Evolutionary conservation across 495 filamentous ascomycete species (phyloP).

Genomic region (Trichocladium antarcticum): DNA sequence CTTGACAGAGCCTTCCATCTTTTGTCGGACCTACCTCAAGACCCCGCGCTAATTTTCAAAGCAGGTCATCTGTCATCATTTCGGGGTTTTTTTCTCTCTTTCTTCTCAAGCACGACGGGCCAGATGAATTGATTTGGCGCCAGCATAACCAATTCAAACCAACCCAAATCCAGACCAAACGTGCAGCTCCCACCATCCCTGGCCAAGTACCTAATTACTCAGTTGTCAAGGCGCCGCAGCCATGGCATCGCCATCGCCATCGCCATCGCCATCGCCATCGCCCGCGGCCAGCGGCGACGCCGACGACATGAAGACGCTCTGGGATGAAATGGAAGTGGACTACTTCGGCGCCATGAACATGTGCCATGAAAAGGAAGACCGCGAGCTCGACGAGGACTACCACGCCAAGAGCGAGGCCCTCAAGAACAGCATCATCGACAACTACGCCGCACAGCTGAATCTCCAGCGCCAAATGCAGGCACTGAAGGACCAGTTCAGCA

Average conservation of each 20-base stretch:
- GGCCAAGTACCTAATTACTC: no score
- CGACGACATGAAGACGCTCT: not conserved
- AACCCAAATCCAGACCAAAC: no score
- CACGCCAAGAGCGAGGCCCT: not conserved
- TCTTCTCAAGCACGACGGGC: no score
- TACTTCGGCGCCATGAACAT: slow-evolving; percentile 15
- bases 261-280: not conserved
- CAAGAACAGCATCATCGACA: not conserved
- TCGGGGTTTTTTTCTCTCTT: no score
- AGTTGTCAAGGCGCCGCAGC: no score
- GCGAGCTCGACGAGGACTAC: not conserved
- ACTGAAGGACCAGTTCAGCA: not conserved
- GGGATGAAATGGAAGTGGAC: slow-evolving; percentile 23
- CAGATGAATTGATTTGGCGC: no score
- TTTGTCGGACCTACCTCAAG: no score
- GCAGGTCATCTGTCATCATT: no score
- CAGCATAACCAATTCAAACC: no score
- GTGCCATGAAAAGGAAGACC: slow-evolving; percentile 14
- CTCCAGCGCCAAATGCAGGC: slow-evolving; percentile 5
- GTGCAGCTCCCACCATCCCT: no score
- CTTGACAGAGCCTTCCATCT: no score
- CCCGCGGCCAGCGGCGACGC: not conserved
- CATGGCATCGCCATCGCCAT: not conserved
- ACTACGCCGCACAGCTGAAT: slow-evolving; percentile 2
- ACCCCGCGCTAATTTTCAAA: no score